These are phyloP conservation scores for Xylaria longipes DNA, from an alignment of 495 filamentous ascomycete species.

Conservation along the genomic window DNA sequence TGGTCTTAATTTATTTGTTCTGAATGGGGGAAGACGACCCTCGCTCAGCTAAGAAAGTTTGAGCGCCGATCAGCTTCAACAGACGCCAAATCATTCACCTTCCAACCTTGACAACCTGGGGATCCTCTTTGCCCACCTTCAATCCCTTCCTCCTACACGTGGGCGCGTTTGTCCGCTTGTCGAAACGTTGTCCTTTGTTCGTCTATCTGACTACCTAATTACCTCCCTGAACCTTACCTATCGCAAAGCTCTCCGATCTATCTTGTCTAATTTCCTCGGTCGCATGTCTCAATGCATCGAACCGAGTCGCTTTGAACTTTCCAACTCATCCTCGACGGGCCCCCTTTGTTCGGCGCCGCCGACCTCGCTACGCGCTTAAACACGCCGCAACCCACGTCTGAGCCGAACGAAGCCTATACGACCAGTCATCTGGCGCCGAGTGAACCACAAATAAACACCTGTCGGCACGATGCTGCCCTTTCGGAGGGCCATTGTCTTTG, in stretches of 20 bases:
- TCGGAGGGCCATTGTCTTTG: constrained; percentile 71
- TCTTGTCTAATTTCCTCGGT: not conserved
- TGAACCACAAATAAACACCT: not conserved
- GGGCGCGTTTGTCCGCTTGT: not conserved
- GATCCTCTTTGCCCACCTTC: not conserved
- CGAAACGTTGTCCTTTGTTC: not conserved
- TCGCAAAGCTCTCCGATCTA: not conserved
- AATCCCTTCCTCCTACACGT: not conserved
- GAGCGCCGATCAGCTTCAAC: constrained; percentile 22
- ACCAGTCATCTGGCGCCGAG: not conserved
- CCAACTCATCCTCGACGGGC: not conserved
- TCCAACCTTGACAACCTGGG: not conserved
- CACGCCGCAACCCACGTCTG: not conserved
- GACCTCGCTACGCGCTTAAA: not conserved
- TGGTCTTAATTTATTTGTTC: constrained; percentile 10
- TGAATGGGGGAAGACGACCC: constrained; percentile 14
- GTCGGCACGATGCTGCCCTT: constrained; percentile 64
- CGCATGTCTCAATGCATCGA: constrained; percentile 17
- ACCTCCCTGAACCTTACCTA: not conserved
- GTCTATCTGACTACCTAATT: not conserved
- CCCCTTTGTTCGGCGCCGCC: constrained; percentile 10
- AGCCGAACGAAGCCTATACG: constrained; percentile 1
- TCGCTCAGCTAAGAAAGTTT: constrained; percentile 23
- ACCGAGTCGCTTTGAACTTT: constrained; percentile 9
- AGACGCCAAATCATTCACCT: not conserved